Evolutionary conservation across 2,329 filamentous ascomycete species (phyloP).

Genomic region (Xylaria sp.): DNA sequence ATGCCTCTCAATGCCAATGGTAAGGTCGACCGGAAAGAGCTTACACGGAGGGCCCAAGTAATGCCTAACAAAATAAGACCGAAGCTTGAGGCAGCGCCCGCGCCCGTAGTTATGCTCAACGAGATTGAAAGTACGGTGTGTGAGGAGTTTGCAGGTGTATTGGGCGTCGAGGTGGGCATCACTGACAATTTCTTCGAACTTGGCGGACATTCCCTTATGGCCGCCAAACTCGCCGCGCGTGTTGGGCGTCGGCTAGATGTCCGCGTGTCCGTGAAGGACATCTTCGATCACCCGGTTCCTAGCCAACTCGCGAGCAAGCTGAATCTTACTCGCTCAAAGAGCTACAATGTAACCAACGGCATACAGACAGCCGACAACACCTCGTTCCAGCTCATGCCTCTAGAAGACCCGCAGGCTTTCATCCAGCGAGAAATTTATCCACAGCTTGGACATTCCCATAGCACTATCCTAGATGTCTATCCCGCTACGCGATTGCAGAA

Average conservation of each 20-base stretch:
- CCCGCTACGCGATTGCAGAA: conserved; percentile 30
- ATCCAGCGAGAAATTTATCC: conserved; percentile 19
- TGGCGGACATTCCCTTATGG: conserved; percentile 30
- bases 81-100: conserved; percentile 7
- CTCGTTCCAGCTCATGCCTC: conserved; percentile 25
- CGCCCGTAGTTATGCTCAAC: conserved; percentile 5
- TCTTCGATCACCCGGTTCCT: conserved; percentile 28
- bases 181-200: conserved; percentile 31
- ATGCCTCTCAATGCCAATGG: conserved; percentile 33
- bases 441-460: conserved; percentile 13
- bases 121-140: conserved; percentile 20
- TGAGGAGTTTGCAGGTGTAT: conserved; percentile 23
- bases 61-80: too few relatives aligned
- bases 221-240: conserved; percentile 27
- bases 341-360: conserved; percentile 6
- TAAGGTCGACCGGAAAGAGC: conserved; percentile 29
- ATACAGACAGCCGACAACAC: conserved; percentile 5
- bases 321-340: conserved; percentile 4
- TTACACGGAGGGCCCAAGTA: conserved; percentile 23
- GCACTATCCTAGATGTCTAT: conserved; percentile 19
- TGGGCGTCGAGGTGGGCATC: conserved; percentile 24
- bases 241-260: conserved; percentile 23
- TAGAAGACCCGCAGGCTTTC: conserved; percentile 21
- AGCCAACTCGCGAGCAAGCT: conserved; percentile 21
- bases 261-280: conserved; percentile 24